phyloP scores from a whole-genome alignment of 805 yeast genomes.

The Alloascoidea hylecoeti region DNA sequence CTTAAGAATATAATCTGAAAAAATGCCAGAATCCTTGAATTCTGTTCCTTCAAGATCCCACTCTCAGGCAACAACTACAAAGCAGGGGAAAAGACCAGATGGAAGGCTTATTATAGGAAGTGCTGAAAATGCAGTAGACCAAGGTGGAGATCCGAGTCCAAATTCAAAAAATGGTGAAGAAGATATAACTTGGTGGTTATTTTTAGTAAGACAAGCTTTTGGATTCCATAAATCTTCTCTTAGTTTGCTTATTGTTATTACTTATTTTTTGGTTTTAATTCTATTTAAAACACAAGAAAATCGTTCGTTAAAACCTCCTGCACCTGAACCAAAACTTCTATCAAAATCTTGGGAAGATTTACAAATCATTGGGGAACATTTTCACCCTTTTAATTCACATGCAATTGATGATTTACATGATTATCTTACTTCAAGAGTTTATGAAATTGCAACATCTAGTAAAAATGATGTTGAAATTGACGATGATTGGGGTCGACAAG shows the following conservation, averaged over 20 bases:
- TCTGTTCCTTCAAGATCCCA: no score
- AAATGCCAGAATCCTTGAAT: no score
- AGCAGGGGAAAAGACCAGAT: no score
- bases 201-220: conserved; percentile 6
- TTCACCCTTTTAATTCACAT: conserved; percentile 70
- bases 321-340: conserved; percentile 5
- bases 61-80: no score
- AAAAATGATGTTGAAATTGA: conserved; percentile 24
- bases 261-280: conserved; percentile 5
- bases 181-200: no score
- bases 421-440: conserved; percentile 34
- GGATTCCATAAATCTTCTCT: conserved; percentile 11
- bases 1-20: no score
- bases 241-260: conserved; percentile 9
- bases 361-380: conserved; percentile 47
- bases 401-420: conserved; percentile 70
- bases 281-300: conserved; percentile 3
- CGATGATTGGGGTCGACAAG: conserved; percentile 22
- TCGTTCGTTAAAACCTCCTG: conserved; percentile 4
- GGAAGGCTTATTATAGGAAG: no score
- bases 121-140: no score
- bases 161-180: no score
- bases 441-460: conserved; percentile 16
- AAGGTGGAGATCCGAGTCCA: no score
- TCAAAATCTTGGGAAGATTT: conserved; percentile 52